These are phyloP conservation scores for Lactarius akahatsu DNA, from an alignment of 768 basidiomycete genomes.

Conservation along the genomic window DNA sequence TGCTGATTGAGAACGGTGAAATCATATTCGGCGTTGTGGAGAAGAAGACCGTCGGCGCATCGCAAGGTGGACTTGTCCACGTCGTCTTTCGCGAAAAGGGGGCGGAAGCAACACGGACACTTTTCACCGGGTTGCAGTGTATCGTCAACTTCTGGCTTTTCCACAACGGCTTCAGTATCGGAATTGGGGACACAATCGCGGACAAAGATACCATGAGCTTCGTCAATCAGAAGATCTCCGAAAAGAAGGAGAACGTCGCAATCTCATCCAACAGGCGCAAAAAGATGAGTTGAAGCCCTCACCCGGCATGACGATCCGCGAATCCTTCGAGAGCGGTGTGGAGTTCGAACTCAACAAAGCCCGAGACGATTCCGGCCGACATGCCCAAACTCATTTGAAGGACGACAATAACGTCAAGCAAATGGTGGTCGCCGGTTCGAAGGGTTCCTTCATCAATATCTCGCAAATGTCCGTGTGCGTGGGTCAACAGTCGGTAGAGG, in stretches of 20 bases:
- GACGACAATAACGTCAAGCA: constrained; percentile 99
- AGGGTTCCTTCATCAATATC: constrained; percentile 99
- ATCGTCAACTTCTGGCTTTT: constrained; percentile 99
- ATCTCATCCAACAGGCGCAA: constrained; percentile 78
- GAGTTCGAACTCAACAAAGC: constrained; percentile 91
- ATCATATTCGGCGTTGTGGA: constrained; percentile 93
- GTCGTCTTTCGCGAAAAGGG: constrained; percentile 98
- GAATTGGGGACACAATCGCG: constrained; percentile 98
- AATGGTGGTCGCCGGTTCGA: constrained; percentile 99
- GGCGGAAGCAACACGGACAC: constrained; percentile 81
- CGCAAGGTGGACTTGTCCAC: constrained; percentile 92
- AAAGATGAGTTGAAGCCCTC: constrained; percentile 84
- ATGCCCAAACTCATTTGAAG: constrained; percentile 96
- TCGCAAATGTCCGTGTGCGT: constrained; percentile 99
- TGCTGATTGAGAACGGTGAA: constrained; percentile 96
- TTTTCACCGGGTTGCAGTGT: constrained; percentile 92
- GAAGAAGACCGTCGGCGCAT: constrained; percentile 98
- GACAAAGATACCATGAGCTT: constrained; percentile 83
- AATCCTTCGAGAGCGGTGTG: constrained; percentile 93
- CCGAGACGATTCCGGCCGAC: constrained; percentile 93
- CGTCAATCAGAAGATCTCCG: constrained; percentile 80
- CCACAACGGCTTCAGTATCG: constrained; percentile 98
- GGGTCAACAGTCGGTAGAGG: constrained; percentile 97
- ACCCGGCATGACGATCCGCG: constrained; percentile 99
- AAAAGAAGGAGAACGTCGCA: constrained; percentile 76